Percentiles rank a stretch among this genome's conserved stretches.
Evolutionary conservation across 2,329 filamentous ascomycete genomes (phyloP).

Genomic region (Colletotrichum higginsianum): DNA sequence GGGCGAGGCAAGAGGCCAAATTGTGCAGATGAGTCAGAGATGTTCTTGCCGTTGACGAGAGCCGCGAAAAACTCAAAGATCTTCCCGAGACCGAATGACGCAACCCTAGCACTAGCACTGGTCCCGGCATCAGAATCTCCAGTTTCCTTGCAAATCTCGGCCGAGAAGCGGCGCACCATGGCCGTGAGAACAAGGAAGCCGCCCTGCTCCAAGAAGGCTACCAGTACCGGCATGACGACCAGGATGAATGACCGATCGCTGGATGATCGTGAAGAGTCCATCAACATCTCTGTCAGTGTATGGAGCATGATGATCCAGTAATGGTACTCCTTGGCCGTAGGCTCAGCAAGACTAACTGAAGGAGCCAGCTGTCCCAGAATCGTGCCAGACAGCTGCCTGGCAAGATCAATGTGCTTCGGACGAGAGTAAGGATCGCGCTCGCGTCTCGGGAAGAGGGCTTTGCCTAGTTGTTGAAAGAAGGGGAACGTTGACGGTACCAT

Average conservation of each 20-base stretch:
- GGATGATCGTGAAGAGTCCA: slow-evolving; percentile 70
- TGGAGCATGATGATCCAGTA: slow-evolving; percentile 89
- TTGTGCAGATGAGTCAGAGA: slow-evolving; percentile 81
- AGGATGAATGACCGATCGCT: slow-evolving; percentile 66
- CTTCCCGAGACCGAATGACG: slow-evolving; percentile 77
- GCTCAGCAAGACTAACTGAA: slow-evolving; percentile 59
- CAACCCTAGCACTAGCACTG: slow-evolving; percentile 37
- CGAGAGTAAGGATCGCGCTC: slow-evolving; percentile 75
- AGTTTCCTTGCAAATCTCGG: slow-evolving; percentile 63
- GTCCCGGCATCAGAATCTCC: slow-evolving; percentile 37
- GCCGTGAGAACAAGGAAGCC: slow-evolving; percentile 82
- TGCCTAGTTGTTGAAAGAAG: slow-evolving; percentile 89
- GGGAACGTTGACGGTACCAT: slow-evolving; percentile 85
- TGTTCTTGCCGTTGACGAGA: slow-evolving; percentile 82
- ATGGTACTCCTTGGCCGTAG: slow-evolving; percentile 76
- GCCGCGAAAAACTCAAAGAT: slow-evolving; percentile 87
- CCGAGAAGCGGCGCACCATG: slow-evolving; percentile 79
- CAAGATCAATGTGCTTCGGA: slow-evolving; percentile 68
- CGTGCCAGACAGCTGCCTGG: slow-evolving; percentile 78
- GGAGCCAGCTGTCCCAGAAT: slow-evolving; percentile 77
- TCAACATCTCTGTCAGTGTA: slow-evolving; percentile 82
- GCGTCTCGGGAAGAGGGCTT: slow-evolving; percentile 82
- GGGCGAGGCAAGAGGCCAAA: slow-evolving; percentile 59
- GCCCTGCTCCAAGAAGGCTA: slow-evolving; percentile 86
- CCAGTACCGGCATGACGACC: slow-evolving; percentile 81